Percentiles rank a stretch among this genome's conserved stretches.
Conservation (phyloP, 192 early-diverging fungal genomes). For the Mycoemilia scoparia region DNA sequence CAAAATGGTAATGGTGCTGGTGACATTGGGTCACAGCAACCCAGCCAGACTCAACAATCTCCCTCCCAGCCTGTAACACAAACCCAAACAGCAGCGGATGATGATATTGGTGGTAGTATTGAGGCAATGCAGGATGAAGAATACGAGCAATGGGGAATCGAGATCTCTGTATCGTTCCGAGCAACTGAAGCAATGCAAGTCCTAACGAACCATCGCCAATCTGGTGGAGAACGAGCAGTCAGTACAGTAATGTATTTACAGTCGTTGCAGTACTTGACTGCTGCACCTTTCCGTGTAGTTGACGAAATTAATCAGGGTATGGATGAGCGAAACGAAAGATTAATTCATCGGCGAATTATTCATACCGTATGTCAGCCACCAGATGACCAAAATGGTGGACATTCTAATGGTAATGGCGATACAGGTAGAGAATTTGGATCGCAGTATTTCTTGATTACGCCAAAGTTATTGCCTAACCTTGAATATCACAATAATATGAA, state of each 20-base stretch:
- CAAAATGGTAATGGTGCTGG: neutral
- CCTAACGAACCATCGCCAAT: conserved; percentile 78
- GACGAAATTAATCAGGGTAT: conserved; percentile 99
- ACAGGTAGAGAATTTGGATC: conserved; percentile 5
- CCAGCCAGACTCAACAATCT: no score
- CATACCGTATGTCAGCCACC: conserved; percentile 49
- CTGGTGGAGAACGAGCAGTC: conserved; percentile 91
- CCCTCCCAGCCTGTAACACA: no score
- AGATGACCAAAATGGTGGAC: no score
- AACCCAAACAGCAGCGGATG: no score
- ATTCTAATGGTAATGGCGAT: conserved; percentile 2
- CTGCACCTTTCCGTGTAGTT: conserved; percentile 91
- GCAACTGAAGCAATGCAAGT: conserved; percentile 63
- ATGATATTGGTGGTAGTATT: conserved; percentile 61
- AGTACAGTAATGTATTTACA: conserved; percentile 92
- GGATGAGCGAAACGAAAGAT: conserved; percentile 90
- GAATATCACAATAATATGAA: conserved; percentile 83
- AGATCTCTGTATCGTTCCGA: conserved; percentile 89
- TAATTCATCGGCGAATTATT: conserved; percentile 87
- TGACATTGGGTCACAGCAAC: neutral
- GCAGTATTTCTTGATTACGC: conserved; percentile 91
- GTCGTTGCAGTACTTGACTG: conserved; percentile 66
- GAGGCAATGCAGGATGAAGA: conserved; percentile 48
- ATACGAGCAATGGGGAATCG: conserved; percentile 83
- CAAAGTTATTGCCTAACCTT: conserved; percentile 90